Base-by-base conservation (phyloP, 1,139 yeast species). In the Kurtzmaniella quercitrusa region DNA sequence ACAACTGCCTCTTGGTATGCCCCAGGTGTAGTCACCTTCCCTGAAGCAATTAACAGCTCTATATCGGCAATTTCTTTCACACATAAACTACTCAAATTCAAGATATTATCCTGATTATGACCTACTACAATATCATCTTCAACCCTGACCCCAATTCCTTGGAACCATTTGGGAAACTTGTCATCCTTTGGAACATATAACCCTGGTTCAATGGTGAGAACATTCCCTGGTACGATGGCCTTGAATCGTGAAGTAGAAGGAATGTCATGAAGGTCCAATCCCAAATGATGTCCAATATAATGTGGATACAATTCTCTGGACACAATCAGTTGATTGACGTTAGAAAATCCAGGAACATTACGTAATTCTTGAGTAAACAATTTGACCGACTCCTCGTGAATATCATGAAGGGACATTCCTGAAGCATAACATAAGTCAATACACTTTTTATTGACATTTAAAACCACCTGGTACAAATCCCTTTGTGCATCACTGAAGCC, bases 141-240 rank as follows among this genome's bases (percentile, higher is more conserved):
- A 31, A 94, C 86, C 55, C 99, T 79, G 21, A 94, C 85, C 2
- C 98, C 99, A 47, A 94, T 85, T 18, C 94, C 94, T 54, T 89
- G 85, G 66, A 79, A 91, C 55, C 81, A 81, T 50, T 77, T 74
- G 36, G 98, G 98, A 76, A 83, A 91, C 49, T 70, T 73, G 39
- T 67, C 66, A 47, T 75, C 77, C 51, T 69, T 68, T 1, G 98
- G 98, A 38, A 94, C 79, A 59, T 93, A 93, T 33, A 93, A 75
- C 21, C 98, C 98, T 0, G 98, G 98, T 59, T 93, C 98, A 27
- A 93, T 81, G 1, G 98, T 93, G 39, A 93, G 72, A 2, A 93
- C 97, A 54, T 85, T 89, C 2, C 88, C 88, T 25, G 65, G 69
- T 33, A 62, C 65, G 38, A 86, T 58, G 36, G 65, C 70, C 41